These are phyloP conservation scores for Aspergillus candidus DNA, from an alignment of 2,329 filamentous ascomycete genomes.

Conservation along the genomic window DNA sequence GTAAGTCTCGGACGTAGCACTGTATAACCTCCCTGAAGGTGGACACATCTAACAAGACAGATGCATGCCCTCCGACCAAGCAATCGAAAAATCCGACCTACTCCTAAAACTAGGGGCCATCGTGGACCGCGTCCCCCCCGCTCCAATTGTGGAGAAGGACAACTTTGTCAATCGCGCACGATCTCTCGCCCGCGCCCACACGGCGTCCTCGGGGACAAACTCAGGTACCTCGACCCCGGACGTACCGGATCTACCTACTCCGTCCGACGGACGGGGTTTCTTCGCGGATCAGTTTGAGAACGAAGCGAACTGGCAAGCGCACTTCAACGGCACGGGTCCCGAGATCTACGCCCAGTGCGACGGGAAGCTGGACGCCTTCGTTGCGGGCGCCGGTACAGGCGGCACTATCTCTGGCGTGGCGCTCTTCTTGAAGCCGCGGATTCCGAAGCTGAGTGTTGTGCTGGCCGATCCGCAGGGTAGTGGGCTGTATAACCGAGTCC, in stretches of 20 bases:
- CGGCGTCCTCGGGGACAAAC: constrained; percentile 28
- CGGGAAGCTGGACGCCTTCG: constrained; percentile 74
- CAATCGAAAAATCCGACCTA: constrained; percentile 80
- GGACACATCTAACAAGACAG: constrained; percentile 24
- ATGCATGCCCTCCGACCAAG: constrained; percentile 93
- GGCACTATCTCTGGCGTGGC: constrained; percentile 88
- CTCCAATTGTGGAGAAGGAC: constrained; percentile 84
- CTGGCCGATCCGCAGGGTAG: constrained; percentile 93
- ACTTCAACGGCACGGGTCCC: constrained; percentile 75
- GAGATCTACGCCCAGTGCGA: constrained; percentile 78
- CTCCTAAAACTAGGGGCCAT: constrained; percentile 82
- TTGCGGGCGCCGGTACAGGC: constrained; percentile 88
- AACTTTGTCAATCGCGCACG: constrained; percentile 94
- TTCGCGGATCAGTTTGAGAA: constrained; percentile 98
- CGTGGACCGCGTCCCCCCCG: constrained; percentile 86
- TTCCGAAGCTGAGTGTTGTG: constrained; percentile 63
- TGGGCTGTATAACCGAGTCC: constrained; percentile 85
- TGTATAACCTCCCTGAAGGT: not conserved
- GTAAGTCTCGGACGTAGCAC: constrained; percentile 33
- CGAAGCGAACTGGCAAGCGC: constrained; percentile 78
- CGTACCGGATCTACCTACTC: constrained; percentile 13
- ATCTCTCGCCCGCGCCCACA: constrained; percentile 68
- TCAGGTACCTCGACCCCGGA: constrained; percentile 12
- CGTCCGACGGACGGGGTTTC: constrained; percentile 67
- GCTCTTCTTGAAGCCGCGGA: constrained; percentile 68